These are phyloP conservation scores for Phytophthora multivora DNA, from an alignment of 352 stramenopile genomes.

Conservation along the genomic window DNA sequence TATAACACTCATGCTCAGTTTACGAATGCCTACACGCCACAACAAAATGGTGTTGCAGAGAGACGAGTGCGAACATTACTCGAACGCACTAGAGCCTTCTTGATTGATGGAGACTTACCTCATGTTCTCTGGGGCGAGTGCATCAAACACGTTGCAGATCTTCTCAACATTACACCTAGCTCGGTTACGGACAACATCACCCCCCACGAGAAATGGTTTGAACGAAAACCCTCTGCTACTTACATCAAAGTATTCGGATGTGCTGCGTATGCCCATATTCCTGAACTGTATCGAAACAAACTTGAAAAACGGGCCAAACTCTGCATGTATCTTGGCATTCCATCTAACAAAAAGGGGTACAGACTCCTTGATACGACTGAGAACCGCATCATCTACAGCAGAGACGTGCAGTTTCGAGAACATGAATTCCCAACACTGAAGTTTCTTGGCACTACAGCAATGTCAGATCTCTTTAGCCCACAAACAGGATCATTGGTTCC, in stretches of 20 bases:
- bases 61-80: not conserved
- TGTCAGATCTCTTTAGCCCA: too few relatives aligned
- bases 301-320: not conserved
- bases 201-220: not conserved
- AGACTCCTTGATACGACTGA: not conserved
- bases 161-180: not conserved
- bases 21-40: not conserved
- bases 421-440: slow-evolving; percentile 7
- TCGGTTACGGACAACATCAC: not conserved
- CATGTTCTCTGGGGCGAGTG: not conserved
- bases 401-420: slow-evolving; percentile 6
- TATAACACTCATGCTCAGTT: not conserved
- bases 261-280: not conserved
- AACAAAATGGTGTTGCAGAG: slow-evolving; percentile 1
- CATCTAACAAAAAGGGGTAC: slow-evolving; percentile 1
- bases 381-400: not conserved
- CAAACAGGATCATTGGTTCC: too few relatives aligned
- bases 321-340: slow-evolving; percentile 7
- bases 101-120: not conserved
- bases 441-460: too few relatives aligned
- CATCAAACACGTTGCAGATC: not conserved
- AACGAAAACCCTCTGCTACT: not conserved
- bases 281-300: not conserved
- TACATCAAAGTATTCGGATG: slow-evolving; percentile 1
- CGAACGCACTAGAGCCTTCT: not conserved